Percentiles rank a stretch among this genome's conserved stretches.
Conservation (phyloP, 208 protist species). For the Novymonas esmeraldas region DNA sequence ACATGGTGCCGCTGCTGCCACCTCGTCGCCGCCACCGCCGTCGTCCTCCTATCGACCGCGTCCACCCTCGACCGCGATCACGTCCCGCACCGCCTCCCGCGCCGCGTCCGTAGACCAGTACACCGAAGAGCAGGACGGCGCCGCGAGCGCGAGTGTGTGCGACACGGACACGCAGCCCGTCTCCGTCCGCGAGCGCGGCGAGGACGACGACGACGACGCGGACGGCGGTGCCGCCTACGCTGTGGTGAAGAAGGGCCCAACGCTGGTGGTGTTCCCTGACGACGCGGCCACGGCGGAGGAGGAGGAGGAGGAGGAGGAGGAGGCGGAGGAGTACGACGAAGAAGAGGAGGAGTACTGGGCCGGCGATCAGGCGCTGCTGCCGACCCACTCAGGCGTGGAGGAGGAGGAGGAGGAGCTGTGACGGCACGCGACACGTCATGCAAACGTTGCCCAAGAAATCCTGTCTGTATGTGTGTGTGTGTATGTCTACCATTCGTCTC, state of each 20-base stretch:
- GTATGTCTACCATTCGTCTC: background rate
- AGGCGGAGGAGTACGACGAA: slow-evolving; percentile 19
- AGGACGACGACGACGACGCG: slow-evolving; percentile 23
- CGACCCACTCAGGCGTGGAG: background rate
- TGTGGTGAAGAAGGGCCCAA: slow-evolving; percentile 37
- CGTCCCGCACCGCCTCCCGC: background rate
- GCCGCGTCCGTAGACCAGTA: background rate
- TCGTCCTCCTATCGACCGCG: too few species aligned
- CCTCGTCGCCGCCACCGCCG: too few species aligned
- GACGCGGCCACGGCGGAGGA: slow-evolving; percentile 32
- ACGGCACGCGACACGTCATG: too few species aligned
- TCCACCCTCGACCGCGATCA: background rate
- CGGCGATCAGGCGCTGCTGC: background rate
- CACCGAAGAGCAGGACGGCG: background rate
- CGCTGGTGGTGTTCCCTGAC: slow-evolving; percentile 38
- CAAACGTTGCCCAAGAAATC: too few species aligned
- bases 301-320: slow-evolving; percentile 27
- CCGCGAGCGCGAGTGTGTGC: slow-evolving; percentile 12
- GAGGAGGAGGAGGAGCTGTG: background rate
- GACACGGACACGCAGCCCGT: slow-evolving; percentile 52
- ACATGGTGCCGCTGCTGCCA: too few species aligned
- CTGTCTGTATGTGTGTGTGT: background rate
- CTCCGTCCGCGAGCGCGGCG: slow-evolving; percentile 40
- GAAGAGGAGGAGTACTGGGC: background rate
- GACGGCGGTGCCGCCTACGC: slow-evolving; percentile 47